Evolutionary conservation across 352 stramenopile species (phyloP).

Genomic region (Aphanomyces cochlioides): DNA sequence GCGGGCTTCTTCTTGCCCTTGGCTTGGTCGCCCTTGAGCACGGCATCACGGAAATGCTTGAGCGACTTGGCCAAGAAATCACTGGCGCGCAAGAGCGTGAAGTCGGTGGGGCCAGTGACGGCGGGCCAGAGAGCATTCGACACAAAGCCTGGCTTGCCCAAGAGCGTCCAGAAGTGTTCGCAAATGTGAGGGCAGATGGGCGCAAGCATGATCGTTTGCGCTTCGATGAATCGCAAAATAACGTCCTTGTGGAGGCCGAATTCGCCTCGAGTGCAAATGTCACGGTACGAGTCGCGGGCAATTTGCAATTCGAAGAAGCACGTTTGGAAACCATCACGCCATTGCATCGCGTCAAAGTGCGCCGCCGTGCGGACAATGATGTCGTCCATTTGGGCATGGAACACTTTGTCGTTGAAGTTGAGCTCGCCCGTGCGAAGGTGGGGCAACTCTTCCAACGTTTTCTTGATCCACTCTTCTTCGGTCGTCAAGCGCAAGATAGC

Average conservation of each 20-base stretch:
- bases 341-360: constrained; percentile 89
- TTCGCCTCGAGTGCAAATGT: constrained; percentile 87
- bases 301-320: constrained; percentile 99
- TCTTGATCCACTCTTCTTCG: constrained; percentile 97
- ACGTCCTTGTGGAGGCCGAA: constrained; percentile 90
- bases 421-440: constrained; percentile 75
- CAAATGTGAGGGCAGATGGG: constrained; percentile 95
- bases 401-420: constrained; percentile 92
- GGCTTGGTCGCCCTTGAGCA: constrained; percentile 80
- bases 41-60: constrained; percentile 86
- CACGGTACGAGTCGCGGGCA: constrained; percentile 96
- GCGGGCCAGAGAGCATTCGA: constrained; percentile 86
- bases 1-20: constrained; percentile 88
- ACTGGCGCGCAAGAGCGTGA: constrained; percentile 87
- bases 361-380: constrained; percentile 88
- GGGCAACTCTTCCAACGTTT: constrained; percentile 79
- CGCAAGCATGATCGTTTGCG: constrained; percentile 91
- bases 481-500: constrained; percentile 96
- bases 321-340: constrained; percentile 96
- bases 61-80: constrained; percentile 92
- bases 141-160: constrained; percentile 91
- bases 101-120: constrained; percentile 81
- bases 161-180: constrained; percentile 90
- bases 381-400: constrained; percentile 97
- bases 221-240: constrained; percentile 92